These are phyloP conservation scores for Suhomyces vadensis DNA, from an alignment of 805 yeast genomes.

Conservation along the genomic window DNA sequence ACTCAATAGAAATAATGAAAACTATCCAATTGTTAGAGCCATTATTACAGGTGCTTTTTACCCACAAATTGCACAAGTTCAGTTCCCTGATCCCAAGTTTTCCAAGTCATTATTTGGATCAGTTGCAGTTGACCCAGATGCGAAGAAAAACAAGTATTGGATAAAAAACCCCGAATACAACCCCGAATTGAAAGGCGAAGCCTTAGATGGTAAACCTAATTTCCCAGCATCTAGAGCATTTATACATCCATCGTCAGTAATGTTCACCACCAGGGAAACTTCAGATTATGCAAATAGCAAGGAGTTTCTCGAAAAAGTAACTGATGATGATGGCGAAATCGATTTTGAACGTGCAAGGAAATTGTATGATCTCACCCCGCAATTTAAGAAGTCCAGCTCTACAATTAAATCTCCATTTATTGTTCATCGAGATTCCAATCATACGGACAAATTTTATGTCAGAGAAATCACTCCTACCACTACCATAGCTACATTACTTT, in stretches of 20 bases:
- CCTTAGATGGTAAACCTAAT: constrained; percentile 10
- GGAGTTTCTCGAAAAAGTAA: constrained; percentile 15
- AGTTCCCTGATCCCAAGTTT: constrained; percentile 78
- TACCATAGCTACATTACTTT: constrained; percentile 68
- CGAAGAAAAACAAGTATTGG: constrained; percentile 70
- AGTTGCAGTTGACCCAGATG: constrained; percentile 83
- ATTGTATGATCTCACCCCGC: constrained; percentile 45
- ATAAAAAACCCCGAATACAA: constrained; percentile 59
- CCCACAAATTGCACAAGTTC: constrained; percentile 81
- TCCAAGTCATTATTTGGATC: constrained; percentile 73
- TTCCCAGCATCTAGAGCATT: constrained; percentile 72
- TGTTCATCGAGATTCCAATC: constrained; percentile 58
- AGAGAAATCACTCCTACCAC: constrained; percentile 80
- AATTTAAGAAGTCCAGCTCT: constrained; percentile 27
- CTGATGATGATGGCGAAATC: constrained; percentile 43
- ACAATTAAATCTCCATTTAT: constrained; percentile 57
- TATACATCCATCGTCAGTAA: constrained; percentile 80
- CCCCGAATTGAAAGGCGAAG: constrained; percentile 12
- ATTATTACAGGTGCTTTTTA: constrained; percentile 78
- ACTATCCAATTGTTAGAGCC: constrained; percentile 57
- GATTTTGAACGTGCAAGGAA: constrained; percentile 32
- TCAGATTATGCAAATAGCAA: constrained; percentile 14
- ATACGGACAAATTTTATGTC: constrained; percentile 67
- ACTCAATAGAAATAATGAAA: constrained; percentile 54
- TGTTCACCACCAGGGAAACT: constrained; percentile 50